A percentile compares a stretch with the other conserved stretches of the same genome.
phyloP scores from a whole-genome alignment of 345 rosid species.

The Eucalyptus marginata region DNA sequence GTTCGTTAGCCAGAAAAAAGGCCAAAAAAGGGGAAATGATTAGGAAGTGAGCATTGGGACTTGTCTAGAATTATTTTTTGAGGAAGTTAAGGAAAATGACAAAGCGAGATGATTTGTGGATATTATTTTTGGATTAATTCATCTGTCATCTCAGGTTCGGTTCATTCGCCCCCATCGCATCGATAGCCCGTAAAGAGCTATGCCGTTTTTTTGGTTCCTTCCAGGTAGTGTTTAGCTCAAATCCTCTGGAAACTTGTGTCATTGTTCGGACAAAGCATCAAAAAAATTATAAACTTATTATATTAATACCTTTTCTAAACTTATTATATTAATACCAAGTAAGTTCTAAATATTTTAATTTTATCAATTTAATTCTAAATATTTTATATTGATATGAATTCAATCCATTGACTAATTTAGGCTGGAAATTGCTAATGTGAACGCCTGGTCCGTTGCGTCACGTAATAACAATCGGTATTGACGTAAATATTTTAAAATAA shows the following conservation, averaged over 20 bases:
- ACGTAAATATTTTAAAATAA: no score
- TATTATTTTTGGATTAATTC: neutral
- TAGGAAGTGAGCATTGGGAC: neutral
- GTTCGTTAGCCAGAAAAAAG: neutral
- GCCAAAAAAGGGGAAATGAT: neutral
- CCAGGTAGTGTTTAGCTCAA: neutral
- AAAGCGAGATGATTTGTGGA: neutral
- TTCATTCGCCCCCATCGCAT: neutral
- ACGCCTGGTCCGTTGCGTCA: no score
- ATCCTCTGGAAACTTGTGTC: neutral
- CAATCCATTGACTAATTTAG: no score
- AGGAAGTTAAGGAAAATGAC: neutral
- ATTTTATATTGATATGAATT: no score
- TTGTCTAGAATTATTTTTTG: neutral
- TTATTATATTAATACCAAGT: no score
- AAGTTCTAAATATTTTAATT: no score
- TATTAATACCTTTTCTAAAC: no score
- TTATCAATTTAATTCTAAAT: no score
- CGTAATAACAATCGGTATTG: fast-evolving
- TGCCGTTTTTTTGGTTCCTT: neutral
- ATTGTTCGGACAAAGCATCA: no score
- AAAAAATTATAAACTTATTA: no score
- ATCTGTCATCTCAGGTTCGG: neutral
- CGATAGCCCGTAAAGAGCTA: neutral
- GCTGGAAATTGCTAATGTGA: fast-evolving